A percentile compares a stretch with the other conserved stretches of the same genome.
phyloP scores from a whole-genome alignment of 805 yeast genomes.

The Monosporozyma yasuniensis region DNA sequence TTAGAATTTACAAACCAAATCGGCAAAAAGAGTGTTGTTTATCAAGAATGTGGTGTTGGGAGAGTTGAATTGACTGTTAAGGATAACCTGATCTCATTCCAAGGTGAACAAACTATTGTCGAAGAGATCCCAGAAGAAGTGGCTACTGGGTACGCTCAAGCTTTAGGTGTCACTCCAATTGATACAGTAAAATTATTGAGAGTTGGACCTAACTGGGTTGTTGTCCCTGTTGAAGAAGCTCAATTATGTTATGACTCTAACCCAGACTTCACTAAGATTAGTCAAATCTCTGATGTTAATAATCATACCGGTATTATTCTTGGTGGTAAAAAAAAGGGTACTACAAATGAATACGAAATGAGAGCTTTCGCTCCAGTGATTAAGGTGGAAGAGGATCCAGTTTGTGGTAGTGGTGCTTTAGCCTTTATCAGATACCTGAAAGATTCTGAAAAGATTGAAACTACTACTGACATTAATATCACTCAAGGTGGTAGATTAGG shows the following conservation, averaged over 20 bases:
- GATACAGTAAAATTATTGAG: slow-evolving; percentile 26
- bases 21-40: slow-evolving; percentile 18
- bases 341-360: slow-evolving; percentile 30
- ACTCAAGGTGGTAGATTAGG: slow-evolving; percentile 34
- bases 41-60: slow-evolving; percentile 42
- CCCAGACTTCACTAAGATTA: slow-evolving; percentile 28
- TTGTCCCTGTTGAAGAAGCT: slow-evolving; percentile 28
- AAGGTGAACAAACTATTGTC: slow-evolving; percentile 13
- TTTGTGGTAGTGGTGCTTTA: slow-evolving; percentile 44
- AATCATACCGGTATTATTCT: slow-evolving; percentile 32
- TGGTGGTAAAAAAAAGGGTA: slow-evolving; percentile 30
- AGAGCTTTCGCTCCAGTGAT: slow-evolving; percentile 37
- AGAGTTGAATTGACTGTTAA: slow-evolving; percentile 30
- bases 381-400: slow-evolving; percentile 43
- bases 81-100: slow-evolving; percentile 25
- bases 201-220: slow-evolving; percentile 44
- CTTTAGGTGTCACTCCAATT: slow-evolving; percentile 9
- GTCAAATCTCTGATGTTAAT: slow-evolving; percentile 11
- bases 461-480: slow-evolving; percentile 17
- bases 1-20: slow-evolving; percentile 28
- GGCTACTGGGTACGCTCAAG: slow-evolving; percentile 4
- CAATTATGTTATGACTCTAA: slow-evolving; percentile 27
- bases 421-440: slow-evolving; percentile 28
- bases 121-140: slow-evolving; percentile 3
- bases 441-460: slow-evolving; percentile 14